These are phyloP conservation scores for Phytophthora citricola DNA, from an alignment of 352 stramenopile genomes.

Conservation along the genomic window DNA sequence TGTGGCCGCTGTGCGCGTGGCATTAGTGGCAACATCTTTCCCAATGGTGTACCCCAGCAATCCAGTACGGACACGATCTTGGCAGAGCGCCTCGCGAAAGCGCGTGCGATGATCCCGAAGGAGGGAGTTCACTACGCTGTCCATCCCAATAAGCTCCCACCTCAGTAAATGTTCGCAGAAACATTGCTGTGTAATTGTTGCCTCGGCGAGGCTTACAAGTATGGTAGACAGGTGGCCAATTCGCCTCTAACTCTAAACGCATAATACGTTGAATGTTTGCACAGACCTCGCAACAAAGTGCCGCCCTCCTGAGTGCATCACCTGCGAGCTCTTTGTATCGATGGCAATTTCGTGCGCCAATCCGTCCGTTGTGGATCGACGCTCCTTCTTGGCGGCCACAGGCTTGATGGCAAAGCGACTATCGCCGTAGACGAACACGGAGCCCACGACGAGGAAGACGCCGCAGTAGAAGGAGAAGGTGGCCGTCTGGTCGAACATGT, in stretches of 20 bases:
- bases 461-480: conserved; percentile 80
- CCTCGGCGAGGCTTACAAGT: conserved; percentile 25
- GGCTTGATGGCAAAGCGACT: conserved; percentile 73
- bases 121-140: conserved; percentile 26
- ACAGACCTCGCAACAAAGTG: conserved; percentile 60
- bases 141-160: conserved; percentile 17
- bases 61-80: conserved; percentile 45
- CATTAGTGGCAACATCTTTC: conserved; percentile 44
- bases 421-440: conserved; percentile 89
- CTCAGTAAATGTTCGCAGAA: conserved; percentile 17
- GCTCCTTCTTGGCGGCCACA: conserved; percentile 32
- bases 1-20: conserved; percentile 55
- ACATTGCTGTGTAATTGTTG: conserved; percentile 32
- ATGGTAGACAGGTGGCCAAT: conserved; percentile 23
- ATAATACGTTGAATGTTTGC: conserved; percentile 44
- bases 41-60: conserved; percentile 35
- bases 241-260: conserved; percentile 32
- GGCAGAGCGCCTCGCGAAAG: conserved; percentile 62
- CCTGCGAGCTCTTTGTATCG: conserved; percentile 42
- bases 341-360: conserved; percentile 67
- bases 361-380: conserved; percentile 37
- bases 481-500: conserved; percentile 84
- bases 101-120: conserved; percentile 66
- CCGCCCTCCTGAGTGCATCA: conserved; percentile 36
- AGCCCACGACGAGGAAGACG: conserved; percentile 77